phyloP scores from a whole-genome alignment of 2,329 filamentous ascomycete genomes.

The Alternaria sp. region DNA sequence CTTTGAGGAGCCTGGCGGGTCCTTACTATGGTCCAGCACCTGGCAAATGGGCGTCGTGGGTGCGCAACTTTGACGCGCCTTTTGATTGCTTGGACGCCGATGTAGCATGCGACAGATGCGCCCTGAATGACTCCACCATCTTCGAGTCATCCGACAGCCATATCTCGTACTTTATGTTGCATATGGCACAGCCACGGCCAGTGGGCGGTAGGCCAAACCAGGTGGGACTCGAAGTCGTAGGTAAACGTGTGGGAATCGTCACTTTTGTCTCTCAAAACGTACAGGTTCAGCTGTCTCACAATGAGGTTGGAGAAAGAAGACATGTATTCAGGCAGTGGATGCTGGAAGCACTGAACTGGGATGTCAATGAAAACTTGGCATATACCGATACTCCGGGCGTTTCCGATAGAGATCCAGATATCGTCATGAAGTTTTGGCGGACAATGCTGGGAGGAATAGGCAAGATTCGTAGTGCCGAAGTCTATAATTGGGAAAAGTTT shows the following conservation, averaged over 20 bases:
- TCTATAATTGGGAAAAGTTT: background rate
- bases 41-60: background rate
- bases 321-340: background rate
- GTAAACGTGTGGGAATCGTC: background rate
- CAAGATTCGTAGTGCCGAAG: background rate
- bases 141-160: background rate
- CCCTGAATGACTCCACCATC: background rate
- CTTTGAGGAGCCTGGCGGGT: background rate
- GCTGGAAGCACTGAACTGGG: background rate
- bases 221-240: background rate
- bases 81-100: background rate
- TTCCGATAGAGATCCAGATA: background rate
- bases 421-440: background rate
- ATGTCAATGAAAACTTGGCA: background rate
- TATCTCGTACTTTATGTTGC: background rate
- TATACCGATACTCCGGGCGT: background rate
- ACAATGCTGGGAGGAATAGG: background rate
- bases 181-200: background rate
- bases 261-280: background rate
- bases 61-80: background rate
- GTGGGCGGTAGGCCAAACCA: background rate
- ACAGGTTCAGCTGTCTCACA: background rate
- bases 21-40: conserved; percentile 1
- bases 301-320: background rate
- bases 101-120: background rate